Evolutionary conservation across 805 yeast genomes (phyloP).

Genomic region (Yamadazyma olivae): DNA sequence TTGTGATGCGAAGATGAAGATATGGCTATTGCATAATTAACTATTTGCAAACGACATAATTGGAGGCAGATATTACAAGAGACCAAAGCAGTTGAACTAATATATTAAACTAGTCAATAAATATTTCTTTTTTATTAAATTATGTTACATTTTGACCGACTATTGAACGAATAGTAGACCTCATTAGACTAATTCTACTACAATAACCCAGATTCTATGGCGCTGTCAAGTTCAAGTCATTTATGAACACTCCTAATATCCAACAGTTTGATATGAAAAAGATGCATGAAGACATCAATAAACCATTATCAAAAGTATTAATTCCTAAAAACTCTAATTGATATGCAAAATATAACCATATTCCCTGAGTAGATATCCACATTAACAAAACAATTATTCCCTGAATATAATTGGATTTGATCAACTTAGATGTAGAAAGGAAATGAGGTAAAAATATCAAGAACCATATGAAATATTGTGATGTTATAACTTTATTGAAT

Average conservation of each 20-base stretch:
- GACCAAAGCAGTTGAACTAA: too few species aligned
- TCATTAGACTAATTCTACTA: too few species aligned
- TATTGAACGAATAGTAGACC: too few species aligned
- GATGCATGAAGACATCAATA: conserved; percentile 51
- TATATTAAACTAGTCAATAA: too few species aligned
- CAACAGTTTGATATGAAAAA: conserved; percentile 65
- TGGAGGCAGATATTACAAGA: background rate
- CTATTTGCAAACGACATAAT: too few species aligned
- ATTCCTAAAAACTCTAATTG: conserved; percentile 75
- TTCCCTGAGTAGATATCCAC: conserved; percentile 72
- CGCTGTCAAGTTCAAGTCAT: conserved; percentile 14
- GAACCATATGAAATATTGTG: conserved; percentile 96
- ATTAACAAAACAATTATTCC: conserved; percentile 43
- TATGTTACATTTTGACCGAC: too few species aligned
- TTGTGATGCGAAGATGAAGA: conserved; percentile 6
- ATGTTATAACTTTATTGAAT: conserved; percentile 67
- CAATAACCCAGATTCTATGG: too few species aligned
- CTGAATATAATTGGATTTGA: conserved; percentile 16
- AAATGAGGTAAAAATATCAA: conserved; percentile 78
- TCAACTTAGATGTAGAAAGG: conserved; percentile 43
- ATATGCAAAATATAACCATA: conserved; percentile 80
- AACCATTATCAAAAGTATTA: conserved; percentile 57
- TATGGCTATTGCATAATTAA: background rate
- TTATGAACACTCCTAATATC: conserved; percentile 56
- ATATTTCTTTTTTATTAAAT: too few species aligned